Base-by-base conservation (phyloP, 768 basidiomycete genomes). In the Mycena haematopus region DNA sequence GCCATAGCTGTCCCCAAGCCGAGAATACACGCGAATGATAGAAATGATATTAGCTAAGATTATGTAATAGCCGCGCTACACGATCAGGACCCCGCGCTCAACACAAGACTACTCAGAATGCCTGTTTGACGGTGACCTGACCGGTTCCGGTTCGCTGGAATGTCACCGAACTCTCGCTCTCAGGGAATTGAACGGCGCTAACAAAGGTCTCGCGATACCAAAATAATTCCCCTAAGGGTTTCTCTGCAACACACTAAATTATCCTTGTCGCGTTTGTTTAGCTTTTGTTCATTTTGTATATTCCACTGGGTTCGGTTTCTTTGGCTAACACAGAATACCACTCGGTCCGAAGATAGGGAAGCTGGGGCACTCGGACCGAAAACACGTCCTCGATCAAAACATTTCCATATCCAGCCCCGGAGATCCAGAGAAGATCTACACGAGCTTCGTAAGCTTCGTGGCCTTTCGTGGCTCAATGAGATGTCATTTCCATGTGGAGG, bases 341-440 rank as follows among this genome's bases (percentile, higher is more conserved):
- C 40, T 22, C 61, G 61, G 54, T 56, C 61, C 60, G 60, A 51
- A 31, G 29, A 31, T 31, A 5, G 4, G n/a, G n/a, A n/a, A n/a
- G 29, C 29, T 31, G 6, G 29, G 29, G 29, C 29, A 31, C 29
- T 31, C 29, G 29, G 29, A 31, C 29, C 29, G 29, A 31, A 19
- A n/a, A 22, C 22, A n/a, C 33, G 6, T 45, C 61, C 61, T 62
- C 61, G 61, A 62, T 62, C 61, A 56, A 62, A 52, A 50, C 17
- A 9, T 29, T 51, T 50, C 4, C 21, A 33, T 31, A 42, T 25
- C 15, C n/a, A 56, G 40, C 19, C 50, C 52, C 61, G 46, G 58
- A 52, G 19, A 27, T 31, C 29, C 29, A 31, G 29, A 5, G 6
- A 31, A 5, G 29, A 31, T 5, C 29, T 31, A 31, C 29, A 31